Evolutionary conservation across 768 basidiomycete genomes (phyloP).

Genomic region (Tulasnella sp.): DNA sequence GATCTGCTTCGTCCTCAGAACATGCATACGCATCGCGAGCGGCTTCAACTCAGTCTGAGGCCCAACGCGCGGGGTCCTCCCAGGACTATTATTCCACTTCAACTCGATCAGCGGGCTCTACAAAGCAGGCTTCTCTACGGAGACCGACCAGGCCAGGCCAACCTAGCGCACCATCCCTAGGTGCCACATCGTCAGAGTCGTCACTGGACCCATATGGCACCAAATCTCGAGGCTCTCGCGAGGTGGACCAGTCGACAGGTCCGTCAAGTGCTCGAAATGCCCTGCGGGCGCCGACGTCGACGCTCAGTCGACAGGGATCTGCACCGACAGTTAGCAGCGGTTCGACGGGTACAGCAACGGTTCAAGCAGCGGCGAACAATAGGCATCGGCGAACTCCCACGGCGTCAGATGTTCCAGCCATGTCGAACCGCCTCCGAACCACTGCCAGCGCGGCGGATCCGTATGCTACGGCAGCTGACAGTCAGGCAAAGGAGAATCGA

Average conservation of each 20-base stretch:
- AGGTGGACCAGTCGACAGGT: not conserved
- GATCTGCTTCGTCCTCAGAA: constrained; percentile 21
- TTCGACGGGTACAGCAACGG: not conserved
- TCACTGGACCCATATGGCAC: not conserved
- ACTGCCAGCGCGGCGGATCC: not conserved
- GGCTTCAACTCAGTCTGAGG: not conserved
- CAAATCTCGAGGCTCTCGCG: constrained; percentile 7
- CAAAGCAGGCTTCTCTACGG: not conserved
- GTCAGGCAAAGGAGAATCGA: constrained; percentile 27
- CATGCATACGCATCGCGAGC: not conserved
- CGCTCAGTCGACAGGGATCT: constrained; percentile 18
- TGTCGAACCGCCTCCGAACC: not conserved
- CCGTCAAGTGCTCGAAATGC: not conserved
- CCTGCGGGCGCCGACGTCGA: not conserved
- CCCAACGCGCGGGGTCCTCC: constrained; percentile 11
- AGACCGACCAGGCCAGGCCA: constrained; percentile 14
- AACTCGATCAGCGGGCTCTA: not conserved
- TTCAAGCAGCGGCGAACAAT: not conserved
- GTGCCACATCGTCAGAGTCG: constrained; percentile 7
- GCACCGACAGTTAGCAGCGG: not conserved
- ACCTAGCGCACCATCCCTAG: not conserved
- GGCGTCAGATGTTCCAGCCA: not conserved
- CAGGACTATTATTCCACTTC: constrained; percentile 11
- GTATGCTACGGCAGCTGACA: not conserved
- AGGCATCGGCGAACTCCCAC: constrained; percentile 18